These are phyloP conservation scores for Kandelia obovata DNA, from an alignment of 345 rosid species.

Conservation along the genomic window DNA sequence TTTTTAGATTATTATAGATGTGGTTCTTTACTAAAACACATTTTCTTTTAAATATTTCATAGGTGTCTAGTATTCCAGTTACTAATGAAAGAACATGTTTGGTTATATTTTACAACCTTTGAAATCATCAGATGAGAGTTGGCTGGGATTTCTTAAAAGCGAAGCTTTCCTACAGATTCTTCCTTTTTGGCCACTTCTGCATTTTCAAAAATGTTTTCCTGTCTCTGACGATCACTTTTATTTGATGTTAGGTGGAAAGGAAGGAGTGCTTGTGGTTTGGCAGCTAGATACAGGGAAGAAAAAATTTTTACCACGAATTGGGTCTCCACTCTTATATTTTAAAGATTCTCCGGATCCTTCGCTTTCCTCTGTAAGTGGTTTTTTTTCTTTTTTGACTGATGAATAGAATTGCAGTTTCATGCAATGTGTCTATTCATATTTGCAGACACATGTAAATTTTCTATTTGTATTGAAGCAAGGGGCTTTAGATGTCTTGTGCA, in stretches of 20 bases:
- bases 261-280: slow-evolving; percentile 99
- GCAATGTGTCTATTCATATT: neutral
- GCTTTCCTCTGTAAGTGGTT: slow-evolving; percentile 71
- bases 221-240: slow-evolving; percentile 8
- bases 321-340: slow-evolving; percentile 78
- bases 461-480: slow-evolving; percentile 25
- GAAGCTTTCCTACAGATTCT: neutral
- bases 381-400: neutral
- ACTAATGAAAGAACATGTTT: neutral
- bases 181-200: neutral
- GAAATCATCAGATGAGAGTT: neutral
- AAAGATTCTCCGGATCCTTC: slow-evolving; percentile 75
- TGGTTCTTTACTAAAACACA: too few relatives aligned
- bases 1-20: neutral
- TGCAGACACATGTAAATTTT: neutral
- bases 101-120: neutral
- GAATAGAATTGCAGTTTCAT: neutral
- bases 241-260: slow-evolving; percentile 71
- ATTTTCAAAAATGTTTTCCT: neutral
- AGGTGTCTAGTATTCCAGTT: neutral
- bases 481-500: slow-evolving; percentile 81
- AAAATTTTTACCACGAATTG: slow-evolving; percentile 87
- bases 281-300: slow-evolving; percentile 94
- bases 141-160: neutral
- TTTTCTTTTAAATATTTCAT: neutral